Evolutionary conservation across 1,284 basidiomycete species (phyloP).

Genomic region (Rhodotorula sp.): DNA sequence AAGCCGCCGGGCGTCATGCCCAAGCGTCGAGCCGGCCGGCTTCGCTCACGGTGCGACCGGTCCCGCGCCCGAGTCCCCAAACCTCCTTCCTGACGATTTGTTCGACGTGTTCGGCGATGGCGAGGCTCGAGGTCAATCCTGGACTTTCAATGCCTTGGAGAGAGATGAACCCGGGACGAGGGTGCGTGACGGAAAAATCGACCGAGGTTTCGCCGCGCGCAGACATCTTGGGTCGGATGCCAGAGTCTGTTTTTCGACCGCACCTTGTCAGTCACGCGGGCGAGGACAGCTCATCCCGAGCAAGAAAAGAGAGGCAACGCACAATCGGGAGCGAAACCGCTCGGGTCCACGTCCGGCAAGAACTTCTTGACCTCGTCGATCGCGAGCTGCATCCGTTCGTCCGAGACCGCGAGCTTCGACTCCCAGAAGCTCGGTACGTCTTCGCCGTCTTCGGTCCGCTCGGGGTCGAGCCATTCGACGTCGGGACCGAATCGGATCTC

Average conservation of each 20-base stretch:
- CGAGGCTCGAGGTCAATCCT: slow-evolving; percentile 56
- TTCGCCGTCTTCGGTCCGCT: slow-evolving; percentile 50
- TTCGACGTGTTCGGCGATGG: slow-evolving; percentile 55
- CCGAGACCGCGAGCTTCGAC: slow-evolving; percentile 58
- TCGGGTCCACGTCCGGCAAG: slow-evolving; percentile 66
- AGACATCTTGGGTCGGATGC: slow-evolving; percentile 85
- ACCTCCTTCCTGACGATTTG: slow-evolving; percentile 51
- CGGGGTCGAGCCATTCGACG: slow-evolving; percentile 74
- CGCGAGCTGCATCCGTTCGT: slow-evolving; percentile 65
- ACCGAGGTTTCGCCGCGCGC: slow-evolving; percentile 73
- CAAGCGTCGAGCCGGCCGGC: slow-evolving; percentile 40
- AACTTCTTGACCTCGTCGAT: slow-evolving; percentile 61
- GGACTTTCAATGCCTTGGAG: slow-evolving; percentile 60
- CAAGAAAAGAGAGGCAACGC: slow-evolving; percentile 7
- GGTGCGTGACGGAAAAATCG: slow-evolving; percentile 65
- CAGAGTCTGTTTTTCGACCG: slow-evolving; percentile 58
- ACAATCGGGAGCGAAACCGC: slow-evolving; percentile 75
- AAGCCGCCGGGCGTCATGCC: slow-evolving; percentile 13
- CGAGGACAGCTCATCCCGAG: background rate
- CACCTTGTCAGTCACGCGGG: too few species aligned
- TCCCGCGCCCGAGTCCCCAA: slow-evolving; percentile 60
- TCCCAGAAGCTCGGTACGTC: slow-evolving; percentile 72
- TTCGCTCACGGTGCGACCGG: slow-evolving; percentile 46
- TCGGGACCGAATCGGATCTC: slow-evolving; percentile 93
- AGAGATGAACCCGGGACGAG: slow-evolving; percentile 62